Conservation (phyloP, 2,329 filamentous ascomycete species). For the Cercospora sp. region DNA sequence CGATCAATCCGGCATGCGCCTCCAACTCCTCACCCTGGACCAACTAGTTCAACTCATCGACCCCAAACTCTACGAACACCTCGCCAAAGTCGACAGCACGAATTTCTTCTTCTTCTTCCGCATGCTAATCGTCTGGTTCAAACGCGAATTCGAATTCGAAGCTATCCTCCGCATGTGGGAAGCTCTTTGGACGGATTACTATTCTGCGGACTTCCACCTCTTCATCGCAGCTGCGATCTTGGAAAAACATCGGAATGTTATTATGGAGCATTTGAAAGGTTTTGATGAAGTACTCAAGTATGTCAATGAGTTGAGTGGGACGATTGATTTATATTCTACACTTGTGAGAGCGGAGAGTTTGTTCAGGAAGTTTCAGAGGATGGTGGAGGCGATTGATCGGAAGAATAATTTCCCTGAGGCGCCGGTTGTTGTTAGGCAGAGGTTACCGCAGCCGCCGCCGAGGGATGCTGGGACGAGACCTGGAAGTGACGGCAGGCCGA, state of each 20-base stretch:
- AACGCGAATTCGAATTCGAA: constrained; percentile 89
- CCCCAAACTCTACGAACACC: constrained; percentile 85
- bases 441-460: constrained; percentile 44
- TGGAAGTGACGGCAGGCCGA: constrained; percentile 27
- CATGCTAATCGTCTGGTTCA: constrained; percentile 98
- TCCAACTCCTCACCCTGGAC: constrained; percentile 85
- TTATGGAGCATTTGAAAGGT: constrained; percentile 88
- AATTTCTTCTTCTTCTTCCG: constrained; percentile 99
- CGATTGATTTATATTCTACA: constrained; percentile 84
- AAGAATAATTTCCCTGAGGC: constrained; percentile 76
- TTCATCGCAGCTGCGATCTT: constrained; percentile 92
- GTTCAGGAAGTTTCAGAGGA: constrained; percentile 82
- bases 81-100: constrained; percentile 87
- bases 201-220: constrained; percentile 86
- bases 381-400: constrained; percentile 89
- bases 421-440: constrained; percentile 48
- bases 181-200: constrained; percentile 86
- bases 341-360: constrained; percentile 85
- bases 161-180: constrained; percentile 92
- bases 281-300: constrained; percentile 99
- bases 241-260: constrained; percentile 93
- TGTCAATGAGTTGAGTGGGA: constrained; percentile 91
- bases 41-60: constrained; percentile 97
- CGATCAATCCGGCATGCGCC: constrained; percentile 94
- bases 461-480: constrained; percentile 21